Evolutionary conservation across 2,329 filamentous ascomycete species (phyloP).

Genomic region (Pyricularia grisea): DNA sequence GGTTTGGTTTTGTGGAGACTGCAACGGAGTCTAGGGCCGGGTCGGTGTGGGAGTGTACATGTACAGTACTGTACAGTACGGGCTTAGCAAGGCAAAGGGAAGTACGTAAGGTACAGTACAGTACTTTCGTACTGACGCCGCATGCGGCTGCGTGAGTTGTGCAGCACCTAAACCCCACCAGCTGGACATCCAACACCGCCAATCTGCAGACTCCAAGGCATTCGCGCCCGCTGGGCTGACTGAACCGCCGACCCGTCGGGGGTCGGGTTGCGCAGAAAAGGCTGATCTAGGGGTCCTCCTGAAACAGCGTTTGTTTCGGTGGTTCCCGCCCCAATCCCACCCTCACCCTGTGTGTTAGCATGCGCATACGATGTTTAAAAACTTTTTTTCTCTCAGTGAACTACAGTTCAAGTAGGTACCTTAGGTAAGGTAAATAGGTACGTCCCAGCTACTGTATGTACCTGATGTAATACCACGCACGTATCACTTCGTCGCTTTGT

Average conservation of each 20-base stretch:
- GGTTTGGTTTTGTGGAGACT: not conserved
- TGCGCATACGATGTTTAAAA: too few species aligned
- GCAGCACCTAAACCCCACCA: not conserved
- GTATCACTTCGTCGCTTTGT: too few species aligned
- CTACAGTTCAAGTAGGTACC: too few species aligned
- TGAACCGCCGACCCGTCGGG: not conserved
- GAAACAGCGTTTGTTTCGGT: constrained; percentile 1
- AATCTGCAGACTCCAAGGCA: not conserved
- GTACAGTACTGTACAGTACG: too few species aligned
- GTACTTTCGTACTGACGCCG: not conserved
- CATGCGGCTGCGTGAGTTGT: not conserved
- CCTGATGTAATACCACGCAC: too few species aligned
- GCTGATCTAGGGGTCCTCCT: constrained; percentile 1
- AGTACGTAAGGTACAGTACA: too few species aligned
- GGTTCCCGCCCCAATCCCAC: not conserved
- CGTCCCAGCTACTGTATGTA: too few species aligned
- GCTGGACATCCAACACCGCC: not conserved
- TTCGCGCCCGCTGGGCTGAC: not conserved
- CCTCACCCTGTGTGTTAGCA: not conserved
- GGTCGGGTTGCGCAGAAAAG: not conserved
- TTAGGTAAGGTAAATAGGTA: too few species aligned
- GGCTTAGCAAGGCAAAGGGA: too few species aligned
- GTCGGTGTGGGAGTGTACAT: not conserved
- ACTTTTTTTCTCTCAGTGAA: too few species aligned
- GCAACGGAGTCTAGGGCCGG: not conserved